A percentile compares a stretch with the other conserved stretches of the same genome.
Conservation (phyloP, 306 rosid species). For the Vicia faba region DNA sequence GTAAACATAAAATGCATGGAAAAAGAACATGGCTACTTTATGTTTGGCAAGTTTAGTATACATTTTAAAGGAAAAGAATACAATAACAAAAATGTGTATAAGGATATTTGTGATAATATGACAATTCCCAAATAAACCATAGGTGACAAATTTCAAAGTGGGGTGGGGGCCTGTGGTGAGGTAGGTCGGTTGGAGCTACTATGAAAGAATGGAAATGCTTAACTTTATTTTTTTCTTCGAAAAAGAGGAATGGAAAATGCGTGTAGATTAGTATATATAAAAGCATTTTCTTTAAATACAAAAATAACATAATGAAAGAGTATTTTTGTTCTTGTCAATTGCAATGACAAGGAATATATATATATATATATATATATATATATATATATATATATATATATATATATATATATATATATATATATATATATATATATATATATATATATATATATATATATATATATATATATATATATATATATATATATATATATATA, state of each 20-base stretch:
- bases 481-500: too few relatives aligned
- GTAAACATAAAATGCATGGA: neutral
- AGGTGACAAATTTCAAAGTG: conserved; percentile 9
- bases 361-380: too few relatives aligned
- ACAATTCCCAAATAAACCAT: neutral
- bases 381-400: too few relatives aligned
- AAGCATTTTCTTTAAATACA: too few relatives aligned
- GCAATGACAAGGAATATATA: too few relatives aligned
- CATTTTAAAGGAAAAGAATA: neutral
- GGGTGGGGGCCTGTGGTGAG: neutral
- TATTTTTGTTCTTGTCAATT: too few relatives aligned
- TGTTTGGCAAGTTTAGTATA: neutral
- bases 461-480: too few relatives aligned
- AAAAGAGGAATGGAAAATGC: neutral
- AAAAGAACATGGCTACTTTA: neutral
- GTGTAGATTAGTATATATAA: neutral
- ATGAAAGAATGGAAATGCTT: neutral
- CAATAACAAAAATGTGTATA: neutral
- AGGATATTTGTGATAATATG: neutral
- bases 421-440: too few relatives aligned
- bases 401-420: too few relatives aligned
- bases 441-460: too few relatives aligned
- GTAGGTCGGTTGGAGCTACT: neutral
- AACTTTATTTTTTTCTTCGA: too few relatives aligned
- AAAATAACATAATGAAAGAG: too few relatives aligned